Percentiles rank a stretch among this genome's conserved stretches.
Evolutionary conservation across 306 rosid species (phyloP).

Genomic region (Adenanthera pavonina): DNA sequence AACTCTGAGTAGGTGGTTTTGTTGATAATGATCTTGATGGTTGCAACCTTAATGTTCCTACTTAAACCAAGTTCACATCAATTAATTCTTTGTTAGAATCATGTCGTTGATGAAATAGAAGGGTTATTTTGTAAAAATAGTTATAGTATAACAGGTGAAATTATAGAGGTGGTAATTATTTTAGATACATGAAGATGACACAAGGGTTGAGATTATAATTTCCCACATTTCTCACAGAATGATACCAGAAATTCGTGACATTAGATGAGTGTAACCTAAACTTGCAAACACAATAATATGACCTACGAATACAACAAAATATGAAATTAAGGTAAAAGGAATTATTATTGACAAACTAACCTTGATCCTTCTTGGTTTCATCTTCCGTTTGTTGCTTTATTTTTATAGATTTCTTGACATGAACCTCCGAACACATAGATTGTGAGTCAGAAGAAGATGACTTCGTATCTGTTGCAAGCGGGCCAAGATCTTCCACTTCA

Average conservation of each 20-base stretch:
- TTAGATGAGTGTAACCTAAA: no score
- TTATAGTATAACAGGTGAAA: no score
- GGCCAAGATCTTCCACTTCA: constrained; percentile 55
- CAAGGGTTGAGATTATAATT: no score
- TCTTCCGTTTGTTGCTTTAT: constrained; percentile 40
- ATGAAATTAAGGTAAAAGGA: neutral
- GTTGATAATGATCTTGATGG: constrained; percentile 42
- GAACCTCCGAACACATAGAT: constrained; percentile 50
- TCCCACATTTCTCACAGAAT: no score
- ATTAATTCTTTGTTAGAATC: neutral
- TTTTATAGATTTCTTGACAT: constrained; percentile 45
- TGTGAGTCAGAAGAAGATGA: constrained; percentile 48
- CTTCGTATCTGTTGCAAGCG: constrained; percentile 39
- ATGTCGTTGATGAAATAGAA: no score
- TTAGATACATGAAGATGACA: no score
- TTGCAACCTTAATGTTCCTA: constrained; percentile 43
- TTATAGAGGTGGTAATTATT: no score
- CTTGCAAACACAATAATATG: no score
- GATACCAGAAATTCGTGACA: no score
- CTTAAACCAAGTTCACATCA: constrained; percentile 33
- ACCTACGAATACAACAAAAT: no score
- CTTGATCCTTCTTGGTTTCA: constrained; percentile 57
- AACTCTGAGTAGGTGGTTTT: constrained; percentile 38
- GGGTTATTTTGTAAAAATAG: no score
- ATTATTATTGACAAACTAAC: constrained; percentile 42